Base-by-base conservation (phyloP, 768 basidiomycete genomes). In the Pisolithus orientalis region DNA sequence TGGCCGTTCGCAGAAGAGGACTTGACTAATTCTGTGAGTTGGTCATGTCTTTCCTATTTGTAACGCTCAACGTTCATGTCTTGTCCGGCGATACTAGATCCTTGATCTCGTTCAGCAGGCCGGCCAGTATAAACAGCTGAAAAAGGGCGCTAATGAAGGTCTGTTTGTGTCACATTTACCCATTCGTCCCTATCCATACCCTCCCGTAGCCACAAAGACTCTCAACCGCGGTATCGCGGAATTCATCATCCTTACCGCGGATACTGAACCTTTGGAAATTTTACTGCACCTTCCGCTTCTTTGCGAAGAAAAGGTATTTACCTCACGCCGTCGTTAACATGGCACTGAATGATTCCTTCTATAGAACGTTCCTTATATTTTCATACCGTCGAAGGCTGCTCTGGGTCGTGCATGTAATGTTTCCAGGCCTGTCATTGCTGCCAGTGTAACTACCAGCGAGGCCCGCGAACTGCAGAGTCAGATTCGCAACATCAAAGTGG, bases 111-210 rank as follows among this genome's bases (percentile, higher is more conserved):
- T 96, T 31, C 92, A 96, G 67, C 90, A 95, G 72, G 94, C 95
- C 39, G 77, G 82, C n/a, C 87, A 94, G 70, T 96, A 95, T 77
- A 97, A 97, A 74, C 94, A 97, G 70, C 75, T 97, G 45, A 98
- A 97, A 76, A 97, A 97, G 75, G 95, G 96, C 55, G 96, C 96
- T 40, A 99, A 99, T 72, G 96, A 99, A 82, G 90, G 91, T 90
- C 46, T 34, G 77, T 14, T 16, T 34, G 9, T 8, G n/a, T n/a
- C 2, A 14, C 34, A 51, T 50, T 44, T 46, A 25, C n/a, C 40
- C 39, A 42, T 10, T 14, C 38, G 14, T 27, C 21, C 64, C 14
- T 28, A n/a, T 8, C 24, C 25, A 37, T 24, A 39, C 31, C 16
- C 42, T 46, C 48, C 52, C 37, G 13, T 62, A 93, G 94, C 94